phyloP scores from a whole-genome alignment of 1,139 yeast genomes.

The Zygosaccharomyces pseudobailii region DNA sequence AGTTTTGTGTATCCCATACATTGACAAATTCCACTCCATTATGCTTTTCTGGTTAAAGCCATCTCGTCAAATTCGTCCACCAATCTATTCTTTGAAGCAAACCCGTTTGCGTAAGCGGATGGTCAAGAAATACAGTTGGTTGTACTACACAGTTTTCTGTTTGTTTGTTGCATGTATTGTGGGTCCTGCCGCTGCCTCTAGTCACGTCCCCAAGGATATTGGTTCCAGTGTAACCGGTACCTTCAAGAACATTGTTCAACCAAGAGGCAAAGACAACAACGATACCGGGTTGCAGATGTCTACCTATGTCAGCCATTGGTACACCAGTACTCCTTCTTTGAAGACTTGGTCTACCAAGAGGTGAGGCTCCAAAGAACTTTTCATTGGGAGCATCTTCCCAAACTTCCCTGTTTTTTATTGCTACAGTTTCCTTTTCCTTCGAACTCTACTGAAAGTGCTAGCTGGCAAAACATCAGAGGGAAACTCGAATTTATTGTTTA shows the following conservation, averaged over 20 bases:
- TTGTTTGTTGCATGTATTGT: constrained; percentile 73
- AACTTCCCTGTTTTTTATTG: constrained; percentile 7
- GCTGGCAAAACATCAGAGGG: neutral
- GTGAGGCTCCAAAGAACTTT: constrained; percentile 29
- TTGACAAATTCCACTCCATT: constrained; percentile 98
- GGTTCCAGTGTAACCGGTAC: constrained; percentile 44
- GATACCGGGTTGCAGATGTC: constrained; percentile 69
- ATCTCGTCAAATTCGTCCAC: constrained; percentile 96
- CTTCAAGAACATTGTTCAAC: constrained; percentile 78
- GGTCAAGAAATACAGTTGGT: constrained; percentile 89
- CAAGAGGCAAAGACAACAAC: constrained; percentile 72
- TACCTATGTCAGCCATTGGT: constrained; percentile 48
- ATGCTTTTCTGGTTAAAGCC: constrained; percentile 99
- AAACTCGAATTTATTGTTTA: neutral
- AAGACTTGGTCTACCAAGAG: constrained; percentile 63
- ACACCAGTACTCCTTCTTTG: constrained; percentile 50
- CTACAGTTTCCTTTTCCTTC: neutral
- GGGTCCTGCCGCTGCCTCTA: constrained; percentile 85
- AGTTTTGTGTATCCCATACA: constrained; percentile 72
- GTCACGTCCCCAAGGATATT: constrained; percentile 35
- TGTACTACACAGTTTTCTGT: constrained; percentile 68
- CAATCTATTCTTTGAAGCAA: constrained; percentile 95
- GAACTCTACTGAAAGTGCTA: neutral
- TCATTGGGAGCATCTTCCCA: neutral
- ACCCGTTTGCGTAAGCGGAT: constrained; percentile 97